These are phyloP conservation scores for Kodamaea arcana DNA, from an alignment of 1,139 yeast genomes.

Conservation along the genomic window DNA sequence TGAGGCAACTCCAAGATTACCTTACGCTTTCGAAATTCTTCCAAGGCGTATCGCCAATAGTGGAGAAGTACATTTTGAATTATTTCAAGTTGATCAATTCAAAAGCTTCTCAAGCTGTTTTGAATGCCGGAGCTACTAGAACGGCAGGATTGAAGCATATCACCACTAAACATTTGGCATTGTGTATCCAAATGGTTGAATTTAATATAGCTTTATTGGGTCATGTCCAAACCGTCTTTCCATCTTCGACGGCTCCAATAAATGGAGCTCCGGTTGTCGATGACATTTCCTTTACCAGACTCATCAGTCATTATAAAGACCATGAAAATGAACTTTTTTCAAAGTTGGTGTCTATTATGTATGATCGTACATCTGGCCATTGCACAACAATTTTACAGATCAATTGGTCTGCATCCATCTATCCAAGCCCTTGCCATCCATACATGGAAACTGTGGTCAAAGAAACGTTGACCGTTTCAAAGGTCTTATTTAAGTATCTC, in stretches of 20 bases:
- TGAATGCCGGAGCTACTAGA: conserved; percentile 75
- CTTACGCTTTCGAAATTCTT: conserved; percentile 47
- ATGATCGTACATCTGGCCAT: conserved; percentile 55
- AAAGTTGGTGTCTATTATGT: conserved; percentile 67
- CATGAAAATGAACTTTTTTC: conserved; percentile 66
- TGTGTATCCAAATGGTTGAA: conserved; percentile 59
- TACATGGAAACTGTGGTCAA: conserved; percentile 68
- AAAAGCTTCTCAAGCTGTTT: conserved; percentile 57
- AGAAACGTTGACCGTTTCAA: conserved; percentile 61
- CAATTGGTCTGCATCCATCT: conserved; percentile 48
- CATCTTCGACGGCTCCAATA: conserved; percentile 1
- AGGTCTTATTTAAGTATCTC: conserved; percentile 56
- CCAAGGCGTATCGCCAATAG: conserved; percentile 31
- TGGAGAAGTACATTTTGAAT: conserved; percentile 46
- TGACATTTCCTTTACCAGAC: conserved; percentile 33
- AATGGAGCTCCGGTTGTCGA: conserved; percentile 15
- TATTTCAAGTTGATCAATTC: conserved; percentile 52
- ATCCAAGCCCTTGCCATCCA: conserved; percentile 47
- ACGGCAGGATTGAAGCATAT: conserved; percentile 75
- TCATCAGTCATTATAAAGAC: conserved; percentile 43
- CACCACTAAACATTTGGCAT: conserved; percentile 69
- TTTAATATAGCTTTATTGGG: conserved; percentile 29
- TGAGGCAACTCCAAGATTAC: conserved; percentile 45
- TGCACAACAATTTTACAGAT: conserved; percentile 41
- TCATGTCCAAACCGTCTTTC: conserved; percentile 16